Evolutionary conservation across 1,284 basidiomycete species (phyloP).

Genomic region (Rhodotorula sp.): DNA sequence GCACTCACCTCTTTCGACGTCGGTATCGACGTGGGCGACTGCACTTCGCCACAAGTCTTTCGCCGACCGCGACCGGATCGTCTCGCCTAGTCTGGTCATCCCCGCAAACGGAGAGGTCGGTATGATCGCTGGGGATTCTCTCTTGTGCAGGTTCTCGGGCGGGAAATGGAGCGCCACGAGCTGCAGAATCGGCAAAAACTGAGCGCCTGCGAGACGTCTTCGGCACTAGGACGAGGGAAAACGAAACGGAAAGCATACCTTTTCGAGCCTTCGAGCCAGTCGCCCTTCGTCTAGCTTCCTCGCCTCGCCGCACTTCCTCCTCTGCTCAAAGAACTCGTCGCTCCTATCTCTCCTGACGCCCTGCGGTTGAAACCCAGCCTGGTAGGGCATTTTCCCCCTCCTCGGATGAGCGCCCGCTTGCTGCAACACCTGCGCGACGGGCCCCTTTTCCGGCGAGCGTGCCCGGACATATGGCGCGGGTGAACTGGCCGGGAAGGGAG

Average conservation of each 20-base stretch:
- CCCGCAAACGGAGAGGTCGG: slow-evolving; percentile 4
- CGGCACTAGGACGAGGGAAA: neutral
- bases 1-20: slow-evolving; percentile 28
- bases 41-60: slow-evolving; percentile 29
- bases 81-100: slow-evolving; percentile 15
- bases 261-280: slow-evolving; percentile 37
- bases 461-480: neutral
- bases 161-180: slow-evolving; percentile 39
- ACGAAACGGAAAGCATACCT: slow-evolving; percentile 19
- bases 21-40: slow-evolving; percentile 16
- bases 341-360: slow-evolving; percentile 37
- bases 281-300: slow-evolving; percentile 37
- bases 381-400: slow-evolving; percentile 27
- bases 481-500: slow-evolving; percentile 14
- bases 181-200: neutral
- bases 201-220: neutral
- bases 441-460: slow-evolving; percentile 1
- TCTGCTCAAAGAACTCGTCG: slow-evolving; percentile 23
- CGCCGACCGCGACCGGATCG: slow-evolving; percentile 5
- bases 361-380: slow-evolving; percentile 32
- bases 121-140: neutral
- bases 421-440: neutral
- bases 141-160: neutral
- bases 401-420: neutral
- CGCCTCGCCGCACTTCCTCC: slow-evolving; percentile 20